A percentile compares a stretch with the other conserved stretches of the same genome.
phyloP scores from a whole-genome alignment of 2,329 filamentous ascomycete species.

The Rhynchosporium graminicola region DNA sequence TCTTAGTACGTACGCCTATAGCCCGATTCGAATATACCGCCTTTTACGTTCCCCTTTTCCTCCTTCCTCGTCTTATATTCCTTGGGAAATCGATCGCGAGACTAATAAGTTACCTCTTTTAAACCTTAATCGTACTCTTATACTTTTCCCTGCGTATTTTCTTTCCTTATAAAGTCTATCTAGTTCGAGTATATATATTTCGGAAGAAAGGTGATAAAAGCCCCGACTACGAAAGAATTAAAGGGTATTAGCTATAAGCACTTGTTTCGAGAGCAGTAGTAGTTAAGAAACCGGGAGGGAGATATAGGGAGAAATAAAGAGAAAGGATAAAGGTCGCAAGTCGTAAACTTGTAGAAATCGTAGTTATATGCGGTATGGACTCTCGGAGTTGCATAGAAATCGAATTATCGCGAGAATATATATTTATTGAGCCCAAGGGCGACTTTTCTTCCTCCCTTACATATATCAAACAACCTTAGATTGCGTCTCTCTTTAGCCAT shows the following conservation, averaged over 20 bases:
- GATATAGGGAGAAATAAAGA: not conserved
- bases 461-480: not conserved
- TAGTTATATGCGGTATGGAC: not conserved
- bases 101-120: not conserved
- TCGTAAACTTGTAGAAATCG: not conserved
- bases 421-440: not conserved
- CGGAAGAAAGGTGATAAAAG: not conserved
- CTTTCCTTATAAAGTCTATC: not conserved
- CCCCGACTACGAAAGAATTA: not conserved
- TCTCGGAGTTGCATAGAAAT: not conserved
- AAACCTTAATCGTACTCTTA: not conserved
- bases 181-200: not conserved
- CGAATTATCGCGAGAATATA: not conserved
- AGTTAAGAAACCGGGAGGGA: not conserved
- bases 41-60: no score
- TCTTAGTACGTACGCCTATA: no score
- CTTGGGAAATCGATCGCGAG: not conserved
- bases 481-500: not conserved
- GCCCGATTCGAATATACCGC: no score
- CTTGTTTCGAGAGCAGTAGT: not conserved
- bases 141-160: not conserved
- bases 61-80: not conserved
- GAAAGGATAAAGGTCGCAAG: not conserved
- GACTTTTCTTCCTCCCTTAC: not conserved
- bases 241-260: not conserved